Evolutionary conservation across 106 monocot genomes (phyloP), one percentile per base, ranked within the genome.

Genomic region (Dendrobium officinale): DNA sequence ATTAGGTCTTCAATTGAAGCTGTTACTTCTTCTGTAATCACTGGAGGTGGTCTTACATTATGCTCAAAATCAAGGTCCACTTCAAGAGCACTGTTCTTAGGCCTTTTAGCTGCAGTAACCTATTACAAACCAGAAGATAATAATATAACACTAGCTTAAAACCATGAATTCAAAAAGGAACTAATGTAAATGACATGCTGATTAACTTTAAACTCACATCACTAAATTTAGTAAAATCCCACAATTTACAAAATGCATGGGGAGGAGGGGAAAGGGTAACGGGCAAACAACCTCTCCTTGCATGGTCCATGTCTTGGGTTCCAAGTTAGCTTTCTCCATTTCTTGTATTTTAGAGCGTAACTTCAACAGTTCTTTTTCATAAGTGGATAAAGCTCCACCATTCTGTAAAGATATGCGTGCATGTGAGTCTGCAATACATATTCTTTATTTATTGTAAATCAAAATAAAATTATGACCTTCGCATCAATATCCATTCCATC

Each of bases 51-150:
- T 42, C 85, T 86, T 51, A 80, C 82, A 78, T 95, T 95, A 73
- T 93, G 98, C 78, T 95, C 90, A 88, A 99, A 99, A 83, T 99
- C 95, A 79, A 99, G 88, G 75, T 99, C 91, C 83, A 93, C 91
- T 82, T 99, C 98, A 72, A 99, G 87, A 40, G 98, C 98, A 91
- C 95, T 93, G 75, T 99, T 95, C 76, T 91, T 95, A 40, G 98
- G 98, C 81, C 95, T 88, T 88, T 93, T 91, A 73, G 87, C 85
- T 80, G 91, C 98, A 81, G 91, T 91, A 22, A 99, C 85, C 98
- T 99, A 86, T 33, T 27, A 79, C n/a, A 59, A 85, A 56, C 44
- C 68, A 24, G 1, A 72, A 64, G 56, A 41, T 26, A 45, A 45
- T 64, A 20, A 77, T 74, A 13, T 54, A 49, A 26, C 6, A 54